phyloP scores from a whole-genome alignment of 306 rosid genomes.

The Hippophae gyantsensis region DNA sequence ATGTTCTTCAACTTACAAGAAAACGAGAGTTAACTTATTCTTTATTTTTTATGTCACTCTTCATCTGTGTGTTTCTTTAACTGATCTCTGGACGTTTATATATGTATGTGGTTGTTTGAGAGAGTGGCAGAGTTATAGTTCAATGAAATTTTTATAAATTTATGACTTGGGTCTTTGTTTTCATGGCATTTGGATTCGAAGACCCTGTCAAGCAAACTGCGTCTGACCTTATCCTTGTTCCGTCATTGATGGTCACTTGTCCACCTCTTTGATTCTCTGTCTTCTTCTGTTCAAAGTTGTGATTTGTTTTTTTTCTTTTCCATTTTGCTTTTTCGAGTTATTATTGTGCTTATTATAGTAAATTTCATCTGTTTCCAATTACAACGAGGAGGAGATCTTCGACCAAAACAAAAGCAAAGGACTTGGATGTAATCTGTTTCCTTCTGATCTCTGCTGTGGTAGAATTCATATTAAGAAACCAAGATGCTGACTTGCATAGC shows the following conservation, averaged over 20 bases:
- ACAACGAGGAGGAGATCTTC: conserved; percentile 25
- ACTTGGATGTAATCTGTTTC: conserved; percentile 8
- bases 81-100: background rate
- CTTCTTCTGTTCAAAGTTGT: no score
- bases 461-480: conserved; percentile 15
- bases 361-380: background rate
- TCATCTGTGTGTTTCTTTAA: conserved; percentile 2
- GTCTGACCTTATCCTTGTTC: conserved; percentile 15
- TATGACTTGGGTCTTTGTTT: conserved; percentile 9
- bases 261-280: conserved; percentile 6
- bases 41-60: no score
- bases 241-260: conserved; percentile 27
- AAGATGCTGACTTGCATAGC: conserved; percentile 91
- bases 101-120: conserved; percentile 3
- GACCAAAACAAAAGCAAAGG: background rate
- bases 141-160: background rate
- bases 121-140: background rate
- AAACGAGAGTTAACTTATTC: no score
- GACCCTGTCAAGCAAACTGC: conserved; percentile 29
- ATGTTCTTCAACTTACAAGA: no score
- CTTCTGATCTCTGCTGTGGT: conserved; percentile 15
- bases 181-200: conserved; percentile 31
- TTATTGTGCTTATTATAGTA: background rate
- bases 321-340: no score
- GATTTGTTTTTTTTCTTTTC: background rate